phyloP scores from a whole-genome alignment of 371 early-diverging fungal genomes.

The Apophysomyces elegans region DNA sequence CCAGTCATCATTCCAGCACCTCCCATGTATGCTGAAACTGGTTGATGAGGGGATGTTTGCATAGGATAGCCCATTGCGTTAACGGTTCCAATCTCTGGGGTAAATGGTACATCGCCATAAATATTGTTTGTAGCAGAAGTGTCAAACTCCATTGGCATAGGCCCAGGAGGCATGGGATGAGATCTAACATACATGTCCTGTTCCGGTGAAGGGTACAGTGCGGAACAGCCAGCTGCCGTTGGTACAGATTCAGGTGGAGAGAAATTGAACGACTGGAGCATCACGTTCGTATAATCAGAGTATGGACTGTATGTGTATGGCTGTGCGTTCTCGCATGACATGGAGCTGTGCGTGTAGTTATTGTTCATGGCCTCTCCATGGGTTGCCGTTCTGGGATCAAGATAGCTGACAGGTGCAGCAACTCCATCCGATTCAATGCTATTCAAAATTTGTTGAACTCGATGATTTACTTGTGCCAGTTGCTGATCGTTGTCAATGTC shows the following conservation, averaged over 20 bases:
- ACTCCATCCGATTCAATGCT: constrained; percentile 15
- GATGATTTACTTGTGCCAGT: constrained; percentile 41
- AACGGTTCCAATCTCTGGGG: not conserved
- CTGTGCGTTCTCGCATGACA: constrained; percentile 1
- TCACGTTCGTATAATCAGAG: constrained; percentile 12
- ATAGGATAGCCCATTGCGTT: not conserved
- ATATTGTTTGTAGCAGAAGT: not conserved
- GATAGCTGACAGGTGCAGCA: constrained; percentile 1
- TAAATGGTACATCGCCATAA: not conserved
- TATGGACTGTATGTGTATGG: not conserved
- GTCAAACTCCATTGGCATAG: constrained; percentile 6
- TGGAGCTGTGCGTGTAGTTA: not conserved
- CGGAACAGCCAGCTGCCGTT: not conserved
- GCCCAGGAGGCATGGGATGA: constrained; percentile 10
- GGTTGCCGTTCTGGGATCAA: not conserved
- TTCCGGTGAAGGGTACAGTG: constrained; percentile 14
- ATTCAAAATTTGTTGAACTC: constrained; percentile 29
- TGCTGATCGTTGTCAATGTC: constrained; percentile 39
- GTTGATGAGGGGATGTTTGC: not conserved
- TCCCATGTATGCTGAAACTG: not conserved
- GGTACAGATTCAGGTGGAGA: not conserved
- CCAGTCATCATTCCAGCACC: constrained; percentile 23
- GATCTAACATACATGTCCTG: constrained; percentile 32
- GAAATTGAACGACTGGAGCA: constrained; percentile 25
- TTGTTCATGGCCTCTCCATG: not conserved